Base-by-base conservation (phyloP, 2,329 filamentous ascomycete genomes). In the Fusarium papillatum region DNA sequence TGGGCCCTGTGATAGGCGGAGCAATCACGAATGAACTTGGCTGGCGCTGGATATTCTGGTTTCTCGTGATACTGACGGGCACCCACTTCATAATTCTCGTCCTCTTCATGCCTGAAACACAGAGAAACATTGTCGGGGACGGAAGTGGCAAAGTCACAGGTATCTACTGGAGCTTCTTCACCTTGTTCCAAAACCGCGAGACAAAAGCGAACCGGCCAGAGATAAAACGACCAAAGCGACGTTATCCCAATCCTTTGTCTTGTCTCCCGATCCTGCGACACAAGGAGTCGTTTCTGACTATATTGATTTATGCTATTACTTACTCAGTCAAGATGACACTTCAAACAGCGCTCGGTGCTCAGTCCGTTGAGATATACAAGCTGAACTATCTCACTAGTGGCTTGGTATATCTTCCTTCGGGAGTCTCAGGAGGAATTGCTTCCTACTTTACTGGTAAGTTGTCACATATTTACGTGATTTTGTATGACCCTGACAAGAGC, bases 21-120 rank as follows among this genome's bases (percentile, higher is more conserved):
- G 74, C 92, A 0, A 81, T 94, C 19, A 85, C 87, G 7, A 84
- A 92, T 65, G 91, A 88, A 72, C 84, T 92, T 1, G 90, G 90
- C 7, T 93, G 91, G 91, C 83, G 88, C 34, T 85, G 87, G 69
- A 90, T 92, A 66, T 93, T 93, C 75, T 93, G 90, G 90, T 92
- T 93, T 76, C 84, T 92, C 61, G 85, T 88, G 14, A 91, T 93
- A 29, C 78, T 86, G 26, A 80, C 84, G 5, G 82, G 80, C 3
- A 81, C 82, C 2, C 88, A 87, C 76, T 79, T 91, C 17, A 70
- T 91, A 3, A 84, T 88, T 0, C 87, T 90, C 29, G 71, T 85
- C 5, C 71, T 91, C 13, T 83, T 89, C 5, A 84, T 92, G 6
- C 91, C 90, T 0, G 88, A 90, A 79, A 90, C 88, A 5, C 85